Base-by-base conservation (phyloP, 805 yeast species). In the Saccharomycopsis javanensis region DNA sequence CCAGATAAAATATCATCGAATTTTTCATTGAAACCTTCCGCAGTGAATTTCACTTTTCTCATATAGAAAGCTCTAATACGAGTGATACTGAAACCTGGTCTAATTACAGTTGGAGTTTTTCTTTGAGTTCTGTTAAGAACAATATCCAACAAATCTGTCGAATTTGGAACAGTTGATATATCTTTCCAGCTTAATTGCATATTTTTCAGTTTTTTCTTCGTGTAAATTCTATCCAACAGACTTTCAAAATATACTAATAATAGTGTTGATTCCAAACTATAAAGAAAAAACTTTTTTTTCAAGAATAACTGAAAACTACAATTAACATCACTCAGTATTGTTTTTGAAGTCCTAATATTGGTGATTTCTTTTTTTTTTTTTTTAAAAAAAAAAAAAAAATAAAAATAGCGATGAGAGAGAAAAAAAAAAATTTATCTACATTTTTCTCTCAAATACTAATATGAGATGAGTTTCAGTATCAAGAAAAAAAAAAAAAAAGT, bases 161-260 rank as follows among this genome's bases (percentile, higher is more conserved):
- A 76, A 63, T 84, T 84, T 51, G 98, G 95, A 63, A 92, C 96
- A 53, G 96, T 84, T 23, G 98, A 96, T 70, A 92, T 94, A 72
- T 94, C 98, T 75, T 94, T 92, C 98, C 98, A 92, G 52, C 97
- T 85, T 65, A 92, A 82, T 78, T 92, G 98, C 99, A 92, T 94
- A 52, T 63, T 72, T 35, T 25, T 8, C 13, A 20, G 23, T 13
- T 42, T 42, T 20, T 15, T 42, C 48, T 42, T 16, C n/a, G n/a
- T n/a, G n/a, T n/a, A n/a, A n/a, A n/a, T n/a, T n/a, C n/a, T n/a
- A n/a, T n/a, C n/a, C n/a, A n/a, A n/a, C n/a, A n/a, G n/a, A n/a
- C n/a, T n/a, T n/a, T n/a, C n/a, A n/a, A n/a, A n/a, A n/a, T n/a
- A n/a, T n/a, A n/a, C n/a, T n/a, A n/a, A n/a, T n/a, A n/a, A n/a